Conservation (phyloP, 805 yeast genomes). For the Candida arabinofermentans region DNA sequence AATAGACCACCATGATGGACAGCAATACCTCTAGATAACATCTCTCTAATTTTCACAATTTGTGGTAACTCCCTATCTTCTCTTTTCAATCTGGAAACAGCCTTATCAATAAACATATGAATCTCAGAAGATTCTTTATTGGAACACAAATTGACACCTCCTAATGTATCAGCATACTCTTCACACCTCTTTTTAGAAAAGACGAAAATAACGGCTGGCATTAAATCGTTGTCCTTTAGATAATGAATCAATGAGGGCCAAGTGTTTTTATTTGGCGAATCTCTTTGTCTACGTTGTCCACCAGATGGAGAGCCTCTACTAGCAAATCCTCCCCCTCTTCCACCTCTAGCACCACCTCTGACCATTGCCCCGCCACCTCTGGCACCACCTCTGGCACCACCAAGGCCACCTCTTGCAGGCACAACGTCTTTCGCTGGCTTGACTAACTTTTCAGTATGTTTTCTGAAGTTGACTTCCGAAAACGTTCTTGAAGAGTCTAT, state of each 20-base stretch:
- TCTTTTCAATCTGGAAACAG: constrained; percentile 78
- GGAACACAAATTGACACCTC: constrained; percentile 72
- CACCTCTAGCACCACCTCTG: constrained; percentile 27
- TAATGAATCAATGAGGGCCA: constrained; percentile 73
- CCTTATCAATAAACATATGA: constrained; percentile 88
- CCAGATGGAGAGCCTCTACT: constrained; percentile 28
- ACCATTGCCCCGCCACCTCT: constrained; percentile 33
- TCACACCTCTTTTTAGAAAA: constrained; percentile 93
- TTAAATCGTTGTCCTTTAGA: constrained; percentile 59
- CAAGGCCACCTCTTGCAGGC: constrained; percentile 25
- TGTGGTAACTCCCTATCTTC: constrained; percentile 95
- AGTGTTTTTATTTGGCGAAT: constrained; percentile 74
- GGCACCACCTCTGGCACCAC: constrained; percentile 30
- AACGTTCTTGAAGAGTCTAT: constrained; percentile 74
- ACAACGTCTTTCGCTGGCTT: constrained; percentile 23
- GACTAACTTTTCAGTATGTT: constrained; percentile 52
- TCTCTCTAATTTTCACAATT: constrained; percentile 73
- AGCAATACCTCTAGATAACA: constrained; percentile 88
- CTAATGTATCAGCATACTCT: constrained; percentile 79
- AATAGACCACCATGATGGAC: constrained; percentile 93
- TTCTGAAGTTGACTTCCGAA: constrained; percentile 55
- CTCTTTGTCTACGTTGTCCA: constrained; percentile 38
- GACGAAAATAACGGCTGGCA: constrained; percentile 91
- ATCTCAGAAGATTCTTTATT: constrained; percentile 87
- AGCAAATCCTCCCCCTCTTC: constrained; percentile 27